These are phyloP conservation scores for Gentiana dahurica DNA, from an alignment of 257 asterid genomes.

Conservation along the genomic window DNA sequence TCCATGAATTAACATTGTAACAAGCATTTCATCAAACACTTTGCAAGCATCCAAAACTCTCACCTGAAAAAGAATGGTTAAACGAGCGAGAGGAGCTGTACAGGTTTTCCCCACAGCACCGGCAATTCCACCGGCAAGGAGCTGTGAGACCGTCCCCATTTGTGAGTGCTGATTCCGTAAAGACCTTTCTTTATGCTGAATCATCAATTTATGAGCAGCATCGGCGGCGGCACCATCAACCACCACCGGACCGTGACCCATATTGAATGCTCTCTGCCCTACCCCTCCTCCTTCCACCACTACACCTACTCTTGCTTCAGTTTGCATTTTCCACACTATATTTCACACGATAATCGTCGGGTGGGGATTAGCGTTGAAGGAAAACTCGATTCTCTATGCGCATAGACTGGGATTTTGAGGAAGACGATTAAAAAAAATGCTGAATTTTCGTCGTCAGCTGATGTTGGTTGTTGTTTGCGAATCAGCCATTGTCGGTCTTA, in stretches of 20 bases:
- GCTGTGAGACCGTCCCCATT: slow-evolving; percentile 59
- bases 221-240: slow-evolving; percentile 31
- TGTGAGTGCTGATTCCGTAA: slow-evolving; percentile 36
- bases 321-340: slow-evolving; percentile 36
- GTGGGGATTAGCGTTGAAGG: no score
- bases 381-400: no score
- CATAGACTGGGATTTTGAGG: no score
- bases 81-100: slow-evolving; percentile 86
- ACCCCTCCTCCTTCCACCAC: slow-evolving; percentile 53
- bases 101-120: slow-evolving; percentile 88
- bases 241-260: slow-evolving; percentile 33
- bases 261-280: slow-evolving; percentile 27
- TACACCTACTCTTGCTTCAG: slow-evolving; percentile 63
- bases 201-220: slow-evolving; percentile 18
- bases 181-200: slow-evolving; percentile 20
- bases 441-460: no score
- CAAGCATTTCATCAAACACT: no score
- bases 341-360: no score
- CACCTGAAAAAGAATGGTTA: slow-evolving; percentile 81
- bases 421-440: no score
- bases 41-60: no score
- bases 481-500: no score
- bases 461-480: no score
- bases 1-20: no score
- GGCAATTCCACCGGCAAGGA: slow-evolving; percentile 81